Base-by-base conservation (phyloP, 2,329 filamentous ascomycete species). In the Eutypa lata region DNA sequence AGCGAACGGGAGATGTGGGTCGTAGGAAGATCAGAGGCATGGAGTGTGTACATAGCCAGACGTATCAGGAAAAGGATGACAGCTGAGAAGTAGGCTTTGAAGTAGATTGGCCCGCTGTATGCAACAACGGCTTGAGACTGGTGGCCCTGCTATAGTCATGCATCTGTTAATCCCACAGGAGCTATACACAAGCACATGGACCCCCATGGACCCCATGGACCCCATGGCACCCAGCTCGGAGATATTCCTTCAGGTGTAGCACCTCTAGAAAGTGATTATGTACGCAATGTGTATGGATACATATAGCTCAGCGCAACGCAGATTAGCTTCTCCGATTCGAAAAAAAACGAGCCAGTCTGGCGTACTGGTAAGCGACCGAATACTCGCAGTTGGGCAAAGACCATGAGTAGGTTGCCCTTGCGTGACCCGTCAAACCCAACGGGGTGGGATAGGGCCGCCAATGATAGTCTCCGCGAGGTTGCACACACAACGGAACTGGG, bases 351-450 rank as follows among this genome's bases (percentile, higher is more conserved):
- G 22, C 42, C 42, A 28, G 42, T 45, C 42, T 45, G 24, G 42
- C 42, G 14, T 24, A 45, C 42, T 24, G 42, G 40, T n/a, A 44
- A 24, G 40, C 22, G 13, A 26, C 22, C 22, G 42, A 26, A 10
- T 24, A 24, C 22, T 28, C 16, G 22, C 42, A 28, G 16, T 45
- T 45, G 42, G 22, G 14, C 42, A 18, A 45, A 24, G n/a, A 5
- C 19, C 22, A 26, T 18, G 13, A 24, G 13, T 26, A 26, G 24
- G 22, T 49, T 40, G 48, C 53, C 47, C 47, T 54, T 58, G 54
- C 49, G 58, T 58, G 56, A 57, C 56, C 50, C 51, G 57, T 60
- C 51, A 60, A 53, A 60, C 56, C 58, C 58, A 60, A 58, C 56
- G 55, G 56, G 54, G 56, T 57, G 58, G 58, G 55, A 56, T 54